Base-by-base conservation (phyloP, 164 flowering plant genomes). In the Liriodendron chinense region DNA sequence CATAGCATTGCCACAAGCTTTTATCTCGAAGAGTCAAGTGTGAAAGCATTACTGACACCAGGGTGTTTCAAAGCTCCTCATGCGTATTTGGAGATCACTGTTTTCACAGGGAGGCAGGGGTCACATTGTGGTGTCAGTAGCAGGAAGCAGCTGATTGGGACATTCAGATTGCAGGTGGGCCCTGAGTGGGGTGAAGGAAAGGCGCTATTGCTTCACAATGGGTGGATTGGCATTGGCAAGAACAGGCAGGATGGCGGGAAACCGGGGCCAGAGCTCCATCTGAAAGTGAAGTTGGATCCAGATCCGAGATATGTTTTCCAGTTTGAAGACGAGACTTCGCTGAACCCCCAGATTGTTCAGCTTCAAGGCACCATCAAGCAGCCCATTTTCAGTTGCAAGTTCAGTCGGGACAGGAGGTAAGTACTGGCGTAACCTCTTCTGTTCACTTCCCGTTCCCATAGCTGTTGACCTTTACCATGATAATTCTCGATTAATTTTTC, bases 301-400 rank as follows among this genome's bases (percentile, higher is more conserved):
- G 98, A 94, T 78, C 98, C 98, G n/a, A 88, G 98, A 88, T 94
- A 89, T 69, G 91, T 94, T 8, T 94, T 94, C 78, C 97, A 92
- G 88, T 94, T 94, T 74, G 96, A 91, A 75, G 96, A 92, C 72
- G 86, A 88, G 68, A 89, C 97, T 16, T 81, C 77, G 69, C 76
- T 82, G 34, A 94, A 93, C 69, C 96, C 98, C 20, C 98, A 94
- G 71, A 87, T 94, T 53, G 91, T 91, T 76, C 98, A 92, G 87
- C 89, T 92, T 77, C 94, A 81, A 75, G 94, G 97, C 61, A 75
- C 82, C 74, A 83, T 88, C 74, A 89, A 87, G 85, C 98, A 94
- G 81, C 98, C 97, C 3, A 90, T 92, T 74, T 94, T 94, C 83
- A 94, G 93, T 74, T 92, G 98, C 96, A 88, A 92, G 81, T 94